Conservation (phyloP, 305 asterid species). For the Fraxinus xanthoxyloides region DNA sequence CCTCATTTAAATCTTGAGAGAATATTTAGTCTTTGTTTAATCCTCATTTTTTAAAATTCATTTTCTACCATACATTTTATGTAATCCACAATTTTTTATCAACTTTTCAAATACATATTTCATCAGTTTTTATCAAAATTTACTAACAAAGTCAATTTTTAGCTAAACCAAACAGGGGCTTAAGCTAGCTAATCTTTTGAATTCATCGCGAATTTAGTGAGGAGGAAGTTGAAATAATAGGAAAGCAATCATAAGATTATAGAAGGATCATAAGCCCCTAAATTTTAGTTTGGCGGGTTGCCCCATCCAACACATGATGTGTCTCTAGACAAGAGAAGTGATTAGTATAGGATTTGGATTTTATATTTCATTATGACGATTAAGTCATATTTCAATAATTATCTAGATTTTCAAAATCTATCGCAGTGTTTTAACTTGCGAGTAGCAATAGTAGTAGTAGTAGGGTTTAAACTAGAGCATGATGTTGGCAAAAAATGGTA, state of each 20-base stretch:
- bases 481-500: background rate
- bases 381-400: background rate
- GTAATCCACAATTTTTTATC: too few relatives aligned
- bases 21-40: too few relatives aligned
- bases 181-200: background rate
- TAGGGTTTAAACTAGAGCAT: background rate
- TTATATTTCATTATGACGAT: background rate
- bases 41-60: too few relatives aligned
- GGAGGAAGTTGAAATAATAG: background rate
- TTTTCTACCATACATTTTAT: too few relatives aligned
- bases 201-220: background rate
- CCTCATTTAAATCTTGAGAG: too few relatives aligned
- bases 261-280: background rate
- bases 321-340: constrained; percentile 7
- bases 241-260: constrained; percentile 3
- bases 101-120: too few relatives aligned
- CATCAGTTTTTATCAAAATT: too few relatives aligned
- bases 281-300: background rate
- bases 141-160: too few relatives aligned
- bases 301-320: constrained; percentile 19
- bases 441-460: background rate
- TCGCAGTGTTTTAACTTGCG: background rate
- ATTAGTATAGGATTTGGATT: background rate
- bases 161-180: too few relatives aligned
- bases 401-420: background rate